phyloP scores from a whole-genome alignment of 2,329 filamentous ascomycete genomes.

The Phialocephala subalpina region DNA sequence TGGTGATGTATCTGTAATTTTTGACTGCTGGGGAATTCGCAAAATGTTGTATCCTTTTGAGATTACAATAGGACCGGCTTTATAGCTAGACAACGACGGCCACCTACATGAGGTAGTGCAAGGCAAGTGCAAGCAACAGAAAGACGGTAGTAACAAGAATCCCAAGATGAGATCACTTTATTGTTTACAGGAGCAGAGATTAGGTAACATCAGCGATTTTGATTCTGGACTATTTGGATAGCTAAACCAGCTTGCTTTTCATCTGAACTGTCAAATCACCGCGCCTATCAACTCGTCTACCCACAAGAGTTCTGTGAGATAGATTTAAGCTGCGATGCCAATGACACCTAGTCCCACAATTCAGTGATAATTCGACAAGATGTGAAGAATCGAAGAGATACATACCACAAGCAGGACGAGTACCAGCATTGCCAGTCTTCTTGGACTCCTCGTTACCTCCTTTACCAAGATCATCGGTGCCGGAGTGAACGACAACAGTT shows the following conservation, averaged over 20 bases:
- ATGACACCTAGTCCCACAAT: conserved; percentile 74
- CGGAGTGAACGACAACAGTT: conserved; percentile 92
- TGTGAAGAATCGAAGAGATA: conserved; percentile 24
- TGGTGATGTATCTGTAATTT: not conserved
- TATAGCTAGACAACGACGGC: too few species aligned
- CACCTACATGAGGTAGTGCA: not conserved
- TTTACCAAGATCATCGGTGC: conserved; percentile 96
- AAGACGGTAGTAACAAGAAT: not conserved
- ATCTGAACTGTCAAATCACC: not conserved
- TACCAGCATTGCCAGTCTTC: conserved; percentile 97
- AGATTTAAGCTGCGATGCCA: conserved; percentile 77
- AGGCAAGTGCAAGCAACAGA: not conserved
- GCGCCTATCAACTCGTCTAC: not conserved
- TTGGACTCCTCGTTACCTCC: conserved; percentile 92
- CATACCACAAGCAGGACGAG: conserved; percentile 92
- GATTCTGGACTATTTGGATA: conserved; percentile 3
- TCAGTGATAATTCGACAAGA: conserved; percentile 19
- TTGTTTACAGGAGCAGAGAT: not conserved
- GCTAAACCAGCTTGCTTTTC: conserved; percentile 12
- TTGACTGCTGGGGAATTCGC: not conserved
- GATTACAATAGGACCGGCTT: not conserved
- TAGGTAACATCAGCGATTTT: conserved; percentile 6
- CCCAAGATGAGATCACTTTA: not conserved
- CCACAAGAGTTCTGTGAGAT: not conserved
- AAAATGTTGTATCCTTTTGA: not conserved